Base-by-base conservation (phyloP, 1,284 basidiomycete genomes). In the Pulveroboletus sp. region DNA sequence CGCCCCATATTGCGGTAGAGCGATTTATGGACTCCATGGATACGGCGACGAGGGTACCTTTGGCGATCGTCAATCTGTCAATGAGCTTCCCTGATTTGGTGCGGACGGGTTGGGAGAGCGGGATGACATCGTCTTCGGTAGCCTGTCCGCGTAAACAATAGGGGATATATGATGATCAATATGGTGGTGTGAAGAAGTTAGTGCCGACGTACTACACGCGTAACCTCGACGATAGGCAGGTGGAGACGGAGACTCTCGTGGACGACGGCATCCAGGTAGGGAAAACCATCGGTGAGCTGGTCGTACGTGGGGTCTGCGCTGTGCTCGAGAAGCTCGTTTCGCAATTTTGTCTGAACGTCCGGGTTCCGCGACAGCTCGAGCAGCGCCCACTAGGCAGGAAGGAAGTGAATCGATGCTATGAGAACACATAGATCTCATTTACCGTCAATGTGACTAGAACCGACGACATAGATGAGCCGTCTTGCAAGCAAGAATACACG, bases 11-110 rank as follows among this genome's bases (percentile, higher is more conserved):
- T 25, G 61, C 74, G 56, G 65, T 75, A 45, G 75, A 82, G 46
- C 72, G 68, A 66, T 85, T 84, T 52, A 85, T 75, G 22, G 65
- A 67, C 6, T 65, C 58, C 14, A 81, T 75, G 0, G 82, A 76
- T 0, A 77, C 67, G 4, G 62, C 64, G 17, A 85, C 59, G 1
- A 64, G 52, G 0, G 78, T 76, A 4, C 81, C 81, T 61, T 80
- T 80, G 3, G 73, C 63, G 33, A 85, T 68, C 5, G 72, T 56
- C 43, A 85, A 63, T 29, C 72, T 72, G 29, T 31, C 29, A 12
- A 31, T 12, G 29, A 31, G 29, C 29, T 31, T 31, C 8, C 29
- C 29, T 31, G 29, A 31, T 12, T 7, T 31, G 29, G 7, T 12
- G 29, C 29, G 29, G 29, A 31, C 29, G 12, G 29, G 29, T 31